Percentiles rank a stretch among this genome's conserved stretches.
These are phyloP conservation scores for Xylaria sp. DNA, from an alignment of 2,329 filamentous ascomycete genomes.

Conservation along the genomic window DNA sequence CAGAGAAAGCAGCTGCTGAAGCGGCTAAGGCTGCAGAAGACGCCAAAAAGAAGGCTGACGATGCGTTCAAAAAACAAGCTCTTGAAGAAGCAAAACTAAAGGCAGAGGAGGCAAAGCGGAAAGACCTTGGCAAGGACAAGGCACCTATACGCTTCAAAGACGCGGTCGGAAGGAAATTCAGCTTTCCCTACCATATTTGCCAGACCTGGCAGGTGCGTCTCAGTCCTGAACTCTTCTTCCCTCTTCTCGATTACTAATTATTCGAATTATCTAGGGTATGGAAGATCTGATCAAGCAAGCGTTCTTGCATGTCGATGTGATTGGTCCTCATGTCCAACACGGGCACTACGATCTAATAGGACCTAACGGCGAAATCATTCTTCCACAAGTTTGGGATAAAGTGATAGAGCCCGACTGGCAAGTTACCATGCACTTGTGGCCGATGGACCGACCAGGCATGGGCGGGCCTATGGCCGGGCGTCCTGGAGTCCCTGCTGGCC, in stretches of 20 bases:
- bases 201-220: slow-evolving; percentile 82
- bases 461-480: slow-evolving; percentile 34
- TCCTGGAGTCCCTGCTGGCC: slow-evolving; percentile 28
- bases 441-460: slow-evolving; percentile 55
- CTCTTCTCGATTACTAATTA: slow-evolving; percentile 11
- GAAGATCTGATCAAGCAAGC: slow-evolving; percentile 87
- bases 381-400: slow-evolving; percentile 84
- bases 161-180: slow-evolving; percentile 90
- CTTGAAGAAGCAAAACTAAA: slow-evolving; percentile 60
- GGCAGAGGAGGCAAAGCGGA: slow-evolving; percentile 57
- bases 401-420: slow-evolving; percentile 82
- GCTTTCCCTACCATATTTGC: slow-evolving; percentile 88
- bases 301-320: slow-evolving; percentile 80
- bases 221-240: neutral
- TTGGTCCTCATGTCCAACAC: slow-evolving; percentile 79
- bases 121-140: slow-evolving; percentile 68
- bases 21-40: slow-evolving; percentile 60
- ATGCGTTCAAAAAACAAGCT: slow-evolving; percentile 63
- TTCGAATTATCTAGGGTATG: slow-evolving; percentile 72
- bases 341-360: slow-evolving; percentile 85
- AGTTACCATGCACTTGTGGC: slow-evolving; percentile 75
- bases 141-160: slow-evolving; percentile 90
- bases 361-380: slow-evolving; percentile 83
- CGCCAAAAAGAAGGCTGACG: slow-evolving; percentile 66
- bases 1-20: slow-evolving; percentile 52